These are phyloP conservation scores for Globisporangium nagaii DNA, from an alignment of 352 stramenopile species.

Conservation along the genomic window DNA sequence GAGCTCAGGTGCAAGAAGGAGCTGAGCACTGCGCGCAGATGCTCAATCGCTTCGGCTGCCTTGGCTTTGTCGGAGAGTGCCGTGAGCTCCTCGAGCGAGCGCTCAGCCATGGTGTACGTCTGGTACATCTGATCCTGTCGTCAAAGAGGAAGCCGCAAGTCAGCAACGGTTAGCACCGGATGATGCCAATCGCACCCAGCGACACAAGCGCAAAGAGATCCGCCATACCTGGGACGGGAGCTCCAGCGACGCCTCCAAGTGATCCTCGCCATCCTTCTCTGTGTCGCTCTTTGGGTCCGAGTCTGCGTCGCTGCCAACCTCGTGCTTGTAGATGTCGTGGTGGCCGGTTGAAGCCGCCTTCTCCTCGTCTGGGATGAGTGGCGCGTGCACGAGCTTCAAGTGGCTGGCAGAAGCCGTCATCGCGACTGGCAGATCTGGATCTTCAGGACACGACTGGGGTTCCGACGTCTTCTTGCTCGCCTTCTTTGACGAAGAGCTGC, in stretches of 20 bases:
- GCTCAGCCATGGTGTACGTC: constrained; percentile 16
- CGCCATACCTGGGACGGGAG: constrained; percentile 35
- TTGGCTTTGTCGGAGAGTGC: neutral
- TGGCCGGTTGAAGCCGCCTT: neutral
- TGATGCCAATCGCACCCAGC: neutral
- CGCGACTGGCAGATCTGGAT: neutral
- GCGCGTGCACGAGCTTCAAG: constrained; percentile 40
- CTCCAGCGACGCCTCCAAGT: constrained; percentile 39
- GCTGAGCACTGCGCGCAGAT: constrained; percentile 14
- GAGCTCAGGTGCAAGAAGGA: constrained; percentile 23
- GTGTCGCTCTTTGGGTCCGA: neutral
- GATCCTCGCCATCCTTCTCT: constrained; percentile 20
- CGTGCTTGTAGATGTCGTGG: neutral
- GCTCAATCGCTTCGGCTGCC: constrained; percentile 4
- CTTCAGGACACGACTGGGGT: neutral
- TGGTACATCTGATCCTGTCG: constrained; percentile 24
- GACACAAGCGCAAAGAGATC: neutral
- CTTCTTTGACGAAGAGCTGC: neutral
- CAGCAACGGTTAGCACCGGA: constrained; percentile 1
- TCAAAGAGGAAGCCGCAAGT: neutral
- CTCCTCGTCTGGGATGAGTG: constrained; percentile 17
- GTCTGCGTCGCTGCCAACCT: neutral
- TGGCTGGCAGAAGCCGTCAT: constrained; percentile 3
- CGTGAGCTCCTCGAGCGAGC: constrained; percentile 22
- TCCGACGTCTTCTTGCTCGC: constrained; percentile 1